Evolutionary conservation across 2,329 filamentous ascomycete genomes (phyloP).

Genomic region (Metarhizium brunneum): DNA sequence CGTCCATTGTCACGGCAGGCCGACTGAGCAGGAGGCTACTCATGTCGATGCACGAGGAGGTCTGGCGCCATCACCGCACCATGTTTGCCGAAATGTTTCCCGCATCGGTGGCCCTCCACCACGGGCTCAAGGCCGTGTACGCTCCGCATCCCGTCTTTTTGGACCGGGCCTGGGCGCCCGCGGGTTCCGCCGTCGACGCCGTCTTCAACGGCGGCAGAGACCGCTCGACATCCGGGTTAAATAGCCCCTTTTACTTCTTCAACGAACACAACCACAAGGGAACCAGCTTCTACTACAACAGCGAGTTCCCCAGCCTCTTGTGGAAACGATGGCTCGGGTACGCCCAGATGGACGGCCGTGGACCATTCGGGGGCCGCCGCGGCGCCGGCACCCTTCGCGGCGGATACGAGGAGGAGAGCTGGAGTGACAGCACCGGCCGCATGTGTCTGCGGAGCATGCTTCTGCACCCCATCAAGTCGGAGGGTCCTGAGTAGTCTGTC

Average conservation of each 20-base stretch:
- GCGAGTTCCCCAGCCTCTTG: slow-evolving; percentile 65
- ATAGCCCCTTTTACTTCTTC: slow-evolving; percentile 56
- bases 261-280: slow-evolving; percentile 79
- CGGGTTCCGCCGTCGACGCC: slow-evolving; percentile 53
- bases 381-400: slow-evolving; percentile 38
- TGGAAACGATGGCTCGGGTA: slow-evolving; percentile 71
- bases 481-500: slow-evolving; percentile 29
- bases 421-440: slow-evolving; percentile 42
- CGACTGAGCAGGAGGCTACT: slow-evolving; percentile 59
- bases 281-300: slow-evolving; percentile 78
- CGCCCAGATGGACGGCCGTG: slow-evolving; percentile 41
- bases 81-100: slow-evolving; percentile 81
- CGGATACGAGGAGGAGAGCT: slow-evolving; percentile 41
- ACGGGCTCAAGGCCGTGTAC: slow-evolving; percentile 69
- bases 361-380: slow-evolving; percentile 37
- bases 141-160: slow-evolving; percentile 76
- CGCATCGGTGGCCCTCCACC: slow-evolving; percentile 59
- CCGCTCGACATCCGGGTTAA: slow-evolving; percentile 53
- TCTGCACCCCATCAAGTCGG: slow-evolving; percentile 71
- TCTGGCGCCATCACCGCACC: slow-evolving; percentile 54
- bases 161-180: slow-evolving; percentile 64
- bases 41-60: slow-evolving; percentile 66
- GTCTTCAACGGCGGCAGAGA: slow-evolving; percentile 72
- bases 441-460: slow-evolving; percentile 76
- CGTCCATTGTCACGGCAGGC: slow-evolving; percentile 62